Conservation (phyloP, 371 early-diverging fungal species). For the Mortierella sp. region DNA sequence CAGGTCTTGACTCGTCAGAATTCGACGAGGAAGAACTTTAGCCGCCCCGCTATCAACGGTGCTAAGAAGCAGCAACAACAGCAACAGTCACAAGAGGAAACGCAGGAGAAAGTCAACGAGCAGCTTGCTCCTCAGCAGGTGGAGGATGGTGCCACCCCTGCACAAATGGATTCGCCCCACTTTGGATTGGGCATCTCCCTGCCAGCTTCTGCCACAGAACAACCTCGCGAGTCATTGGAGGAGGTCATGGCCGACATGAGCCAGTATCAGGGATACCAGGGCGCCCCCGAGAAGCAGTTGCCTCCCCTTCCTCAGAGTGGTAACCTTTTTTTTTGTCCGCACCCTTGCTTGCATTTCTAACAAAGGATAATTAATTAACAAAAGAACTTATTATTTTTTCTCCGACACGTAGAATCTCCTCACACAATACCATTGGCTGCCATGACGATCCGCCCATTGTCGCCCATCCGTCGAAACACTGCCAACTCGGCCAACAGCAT, state of each 20-base stretch:
- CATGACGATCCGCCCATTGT: conserved; percentile 48
- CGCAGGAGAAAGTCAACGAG: neutral
- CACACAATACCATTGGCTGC: conserved; percentile 11
- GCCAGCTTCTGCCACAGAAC: conserved; percentile 18
- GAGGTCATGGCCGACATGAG: conserved; percentile 12
- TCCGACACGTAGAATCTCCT: neutral
- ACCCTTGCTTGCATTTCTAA: neutral
- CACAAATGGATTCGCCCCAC: conserved; percentile 13
- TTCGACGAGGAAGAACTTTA: conserved; percentile 45
- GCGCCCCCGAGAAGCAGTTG: conserved; percentile 23
- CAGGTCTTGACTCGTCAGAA: conserved; percentile 51
- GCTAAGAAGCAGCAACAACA: neutral
- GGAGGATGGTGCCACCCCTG: neutral
- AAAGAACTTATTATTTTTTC: no score
- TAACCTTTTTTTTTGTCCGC: conserved; percentile 1
- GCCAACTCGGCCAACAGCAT: conserved; percentile 26
- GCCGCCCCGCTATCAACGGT: conserved; percentile 19
- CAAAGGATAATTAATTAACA: neutral
- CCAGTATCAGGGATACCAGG: neutral
- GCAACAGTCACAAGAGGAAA: neutral
- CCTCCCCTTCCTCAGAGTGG: conserved; percentile 42
- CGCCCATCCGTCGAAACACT: conserved; percentile 52
- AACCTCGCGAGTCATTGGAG: conserved; percentile 12
- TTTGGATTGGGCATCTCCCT: conserved; percentile 48
- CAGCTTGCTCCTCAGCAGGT: neutral